Evolutionary conservation across 208 protist species (phyloP), one percentile per base, ranked within the genome.

Genomic region (Wallacemonas collosoma): DNA sequence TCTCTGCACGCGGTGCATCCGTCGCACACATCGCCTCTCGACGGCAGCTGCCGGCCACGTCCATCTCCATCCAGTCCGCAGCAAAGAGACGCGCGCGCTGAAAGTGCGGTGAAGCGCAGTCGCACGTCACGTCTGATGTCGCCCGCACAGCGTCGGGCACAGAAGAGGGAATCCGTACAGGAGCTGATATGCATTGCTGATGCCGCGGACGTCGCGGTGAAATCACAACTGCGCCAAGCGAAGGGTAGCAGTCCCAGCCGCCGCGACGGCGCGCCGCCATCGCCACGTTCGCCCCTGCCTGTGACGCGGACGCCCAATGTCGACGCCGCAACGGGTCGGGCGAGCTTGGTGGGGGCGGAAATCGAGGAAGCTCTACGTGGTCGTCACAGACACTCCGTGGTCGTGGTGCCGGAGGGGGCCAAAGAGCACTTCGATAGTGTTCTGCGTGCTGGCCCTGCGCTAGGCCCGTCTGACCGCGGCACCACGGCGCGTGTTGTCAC

Each of bases 401-500:
- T 65, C 11, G 60, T 65, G 5, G 60, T 65, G 60, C 60, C 60
- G 5, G 38, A 44, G 14, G 41, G 4, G 15, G 17, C 60, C 38
- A 65, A 41, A 41, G 43, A 3, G 6, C 60, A 65, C 4, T 65
- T 65, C 36, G 60, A 65, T n/a, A 41, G 26, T n/a, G 60, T 35
- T 3, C 60, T 65, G 14, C 60, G 60, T n/a, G 43, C 40, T 38
- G 50, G 43, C 60, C 60, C 60, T 9, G 38, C 8, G 7, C 9
- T 50, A 12, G 40, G 11, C 43, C n/a, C 5, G 5, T 4, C 40
- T 15, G 60, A 38, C 7, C 60, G 40, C 0, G 43, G 60, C 0
- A 41, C 44, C 5, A 41, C 41, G 67, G 41, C 69, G 7, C 63
- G 73, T 41, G 71, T 68, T 5, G 73, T 82, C 1, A 73, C 71